Base-by-base conservation (phyloP, 768 basidiomycete genomes). In the Pleurotus cornucopiae region DNA sequence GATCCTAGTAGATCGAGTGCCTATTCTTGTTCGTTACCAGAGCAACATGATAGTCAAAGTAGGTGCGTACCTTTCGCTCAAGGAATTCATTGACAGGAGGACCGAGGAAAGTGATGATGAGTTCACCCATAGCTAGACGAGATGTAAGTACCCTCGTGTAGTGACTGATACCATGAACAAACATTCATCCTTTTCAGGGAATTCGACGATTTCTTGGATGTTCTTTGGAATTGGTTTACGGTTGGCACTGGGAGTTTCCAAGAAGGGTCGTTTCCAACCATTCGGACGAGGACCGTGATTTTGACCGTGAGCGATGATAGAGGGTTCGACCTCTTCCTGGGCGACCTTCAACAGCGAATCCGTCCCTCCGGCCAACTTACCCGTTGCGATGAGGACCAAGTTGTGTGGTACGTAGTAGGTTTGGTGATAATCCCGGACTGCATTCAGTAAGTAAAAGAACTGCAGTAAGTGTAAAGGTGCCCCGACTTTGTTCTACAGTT, bases 131-230 rank as follows among this genome's bases (percentile, higher is more conserved):
- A 57, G 74, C 80, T 80, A 51, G 6, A 46, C 47, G 11, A 7
- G 13, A 58, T 37, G 49, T 40, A 43, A 47, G 6, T 18, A 51
- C 21, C 5, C n/a, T 48, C 49, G 6, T 18, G n/a, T 45, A 20
- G 55, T 26, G 23, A 25, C 43, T 38, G 34, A 41, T 6, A 26
- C 45, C 13, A 53, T 6, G 18, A 38, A 64, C 78, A 21, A 57
- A 76, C 89, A 90, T 75, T 98, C 96, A 63, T 98, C 95, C 69
- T 92, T 86, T 73, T 98, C 97, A 9, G 97, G 96, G 65, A 99
- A 99, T 64, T 95, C 91, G 14, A 98, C 85, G 0, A 77, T 74
- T 58, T 89, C 81, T 58, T 78, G 84, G 43, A 76, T 68, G 3
- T 84, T 81, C 37, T 76, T 65, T 21, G 66, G 25, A 16, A 90